Percentiles rank a stretch among this genome's conserved stretches.
These are phyloP conservation scores for Coemansia sp. DNA, from an alignment of 192 early-diverging fungal genomes.

Conservation along the genomic window DNA sequence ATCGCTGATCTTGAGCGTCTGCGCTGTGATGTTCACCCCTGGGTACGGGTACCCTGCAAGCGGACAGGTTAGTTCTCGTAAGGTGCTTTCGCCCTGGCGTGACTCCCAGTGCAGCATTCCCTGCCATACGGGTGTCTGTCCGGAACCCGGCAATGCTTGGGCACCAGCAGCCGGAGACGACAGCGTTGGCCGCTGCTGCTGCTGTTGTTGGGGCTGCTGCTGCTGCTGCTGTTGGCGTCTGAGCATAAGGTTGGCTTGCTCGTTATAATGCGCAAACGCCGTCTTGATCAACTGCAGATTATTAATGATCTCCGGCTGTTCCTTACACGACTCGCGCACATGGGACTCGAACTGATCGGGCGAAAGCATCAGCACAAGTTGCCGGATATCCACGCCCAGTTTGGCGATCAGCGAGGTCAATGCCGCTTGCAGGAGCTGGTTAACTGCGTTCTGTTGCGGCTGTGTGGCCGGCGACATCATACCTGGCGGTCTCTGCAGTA, in stretches of 20 bases:
- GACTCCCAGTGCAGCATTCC: constrained; percentile 43
- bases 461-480: constrained; percentile 29
- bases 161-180: constrained; percentile 4
- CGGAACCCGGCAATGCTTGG: constrained; percentile 7
- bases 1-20: constrained; percentile 28
- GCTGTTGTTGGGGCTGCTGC: constrained; percentile 15
- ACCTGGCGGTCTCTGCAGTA: constrained; percentile 4
- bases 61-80: constrained; percentile 28
- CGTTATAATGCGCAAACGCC: constrained; percentile 12
- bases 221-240: constrained; percentile 15
- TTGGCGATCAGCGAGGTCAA: constrained; percentile 16
- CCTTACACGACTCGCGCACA: constrained; percentile 28
- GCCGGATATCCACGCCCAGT: constrained; percentile 23
- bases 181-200: no score
- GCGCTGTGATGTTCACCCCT: constrained; percentile 23
- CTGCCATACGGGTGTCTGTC: constrained; percentile 25
- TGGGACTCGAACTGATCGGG: constrained; percentile 35
- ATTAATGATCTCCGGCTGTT: constrained; percentile 31
- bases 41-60: constrained; percentile 20
- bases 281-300: constrained; percentile 17
- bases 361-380: constrained; percentile 16
- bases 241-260: constrained; percentile 8
- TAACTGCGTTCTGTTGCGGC: constrained; percentile 2
- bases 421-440: constrained; percentile 18
- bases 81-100: constrained; percentile 16